A percentile compares a stretch with the other conserved stretches of the same genome.
These are phyloP conservation scores for Handroanthus guayacan DNA, from an alignment of 257 asterid genomes.

Conservation along the genomic window DNA sequence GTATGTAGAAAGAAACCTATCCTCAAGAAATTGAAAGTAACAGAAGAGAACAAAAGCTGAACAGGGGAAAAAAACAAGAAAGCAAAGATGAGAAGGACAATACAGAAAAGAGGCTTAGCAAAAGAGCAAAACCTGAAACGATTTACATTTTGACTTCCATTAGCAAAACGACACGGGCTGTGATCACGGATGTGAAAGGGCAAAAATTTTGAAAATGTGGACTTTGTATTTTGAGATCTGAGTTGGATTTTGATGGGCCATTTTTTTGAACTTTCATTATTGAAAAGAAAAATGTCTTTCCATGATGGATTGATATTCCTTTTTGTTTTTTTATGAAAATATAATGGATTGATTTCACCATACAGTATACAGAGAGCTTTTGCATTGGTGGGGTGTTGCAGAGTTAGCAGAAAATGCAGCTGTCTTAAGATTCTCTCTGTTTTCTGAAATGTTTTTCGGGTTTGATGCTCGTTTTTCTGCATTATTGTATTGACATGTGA, in stretches of 20 bases:
- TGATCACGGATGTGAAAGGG: constrained; percentile 19
- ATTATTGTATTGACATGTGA: not conserved
- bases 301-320: constrained; percentile 23
- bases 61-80: constrained; percentile 19
- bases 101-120: constrained; percentile 41
- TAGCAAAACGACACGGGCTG: not conserved
- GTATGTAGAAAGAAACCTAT: not conserved
- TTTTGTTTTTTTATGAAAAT: no score
- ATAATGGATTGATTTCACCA: constrained; percentile 21
- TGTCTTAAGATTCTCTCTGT: constrained; percentile 45
- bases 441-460: not conserved
- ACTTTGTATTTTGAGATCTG: constrained; percentile 46
- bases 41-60: constrained; percentile 31
- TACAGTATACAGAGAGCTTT: constrained; percentile 22
- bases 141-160: constrained; percentile 30
- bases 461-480: constrained; percentile 2
- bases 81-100: constrained; percentile 16
- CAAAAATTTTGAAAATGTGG: constrained; percentile 34
- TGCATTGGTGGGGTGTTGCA: constrained; percentile 17
- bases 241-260: constrained; percentile 44
- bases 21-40: not conserved
- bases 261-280: constrained; percentile 29
- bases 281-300: constrained; percentile 22
- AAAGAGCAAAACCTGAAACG: constrained; percentile 32
- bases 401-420: constrained; percentile 33